Evolutionary conservation across 2,329 filamentous ascomycete genomes (phyloP), one percentile per base, ranked within the genome.

Genomic region (Scedosporium aurantiacum): DNA sequence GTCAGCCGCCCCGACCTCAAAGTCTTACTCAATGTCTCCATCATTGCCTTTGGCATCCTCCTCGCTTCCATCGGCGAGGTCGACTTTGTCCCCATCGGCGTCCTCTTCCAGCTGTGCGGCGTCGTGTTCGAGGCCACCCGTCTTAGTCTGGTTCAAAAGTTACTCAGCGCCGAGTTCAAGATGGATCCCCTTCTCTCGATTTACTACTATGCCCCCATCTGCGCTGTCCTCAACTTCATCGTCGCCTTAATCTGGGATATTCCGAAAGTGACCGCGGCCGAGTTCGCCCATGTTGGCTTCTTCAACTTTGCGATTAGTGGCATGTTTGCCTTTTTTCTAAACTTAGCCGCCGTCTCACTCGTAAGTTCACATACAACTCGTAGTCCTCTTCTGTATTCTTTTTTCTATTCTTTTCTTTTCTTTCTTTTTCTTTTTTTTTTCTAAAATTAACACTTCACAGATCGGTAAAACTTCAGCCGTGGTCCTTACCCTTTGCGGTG

Each of bases 41-140:
- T 93, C 72, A 99, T 99, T 69, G 94, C 97, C 60, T 75, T 97
- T 60, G 94, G 94, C 80, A 92, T 97, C 68, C 80, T 97, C 66
- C 91, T 99, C 70, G 94, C 94, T 58, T 96, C 93, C 1, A 84
- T 96, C 65, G 94, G 94, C 70, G 94, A 99, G 79, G 95, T 99
- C 75, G 87, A 92, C 72, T 99, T 99, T 72, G 88, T 90, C 69
- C 79, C 89, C 75, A 80, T 84, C 66, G 90, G 90, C 65, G 89
- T 94, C 76, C 72, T 91, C 65, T 91, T 85, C 81, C 90, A 94
- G 77, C 79, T 88, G 64, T 85, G 80, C 62, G 90, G 90, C 70
- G 87, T 94, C 70, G 72, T 88, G 69, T 94, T 93, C 70, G 90
- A 94, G 76, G 89, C 90, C 61, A 82, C 90, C 66, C 87, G 90